Conservation (phyloP, 805 yeast species). For the Candida incommunis region DNA sequence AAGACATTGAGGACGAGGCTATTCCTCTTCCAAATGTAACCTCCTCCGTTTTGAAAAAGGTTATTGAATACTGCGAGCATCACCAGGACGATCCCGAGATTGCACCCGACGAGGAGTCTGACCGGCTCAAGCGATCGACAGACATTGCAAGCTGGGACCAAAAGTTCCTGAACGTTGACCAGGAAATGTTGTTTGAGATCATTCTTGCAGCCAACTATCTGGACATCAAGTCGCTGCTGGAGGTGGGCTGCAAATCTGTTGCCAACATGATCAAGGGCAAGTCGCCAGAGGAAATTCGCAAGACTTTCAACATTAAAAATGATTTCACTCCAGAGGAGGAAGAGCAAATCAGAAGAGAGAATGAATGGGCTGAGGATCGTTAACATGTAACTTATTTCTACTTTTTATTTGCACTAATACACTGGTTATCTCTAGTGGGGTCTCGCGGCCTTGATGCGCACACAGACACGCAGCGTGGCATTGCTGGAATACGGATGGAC, state of each 20-base stretch:
- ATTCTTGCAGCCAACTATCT: constrained; percentile 34
- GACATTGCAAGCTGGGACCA: constrained; percentile 95
- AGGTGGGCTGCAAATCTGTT: constrained; percentile 34
- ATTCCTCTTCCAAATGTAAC: constrained; percentile 83
- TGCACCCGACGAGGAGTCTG: constrained; percentile 37
- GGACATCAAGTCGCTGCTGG: constrained; percentile 30
- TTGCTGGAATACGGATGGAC: too few relatives aligned
- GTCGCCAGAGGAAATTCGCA: constrained; percentile 31
- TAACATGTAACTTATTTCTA: constrained; percentile 1
- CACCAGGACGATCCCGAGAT: constrained; percentile 64
- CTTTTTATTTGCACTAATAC: too few relatives aligned
- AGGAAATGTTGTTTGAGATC: constrained; percentile 34
- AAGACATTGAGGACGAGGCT: constrained; percentile 42
- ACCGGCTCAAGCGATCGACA: constrained; percentile 63
- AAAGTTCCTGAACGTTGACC: constrained; percentile 86
- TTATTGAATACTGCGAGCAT: constrained; percentile 94
- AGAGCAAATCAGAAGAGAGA: constrained; percentile 31
- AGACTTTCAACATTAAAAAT: constrained; percentile 29
- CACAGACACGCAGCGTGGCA: too few relatives aligned
- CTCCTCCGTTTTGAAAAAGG: constrained; percentile 56
- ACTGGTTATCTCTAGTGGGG: too few relatives aligned
- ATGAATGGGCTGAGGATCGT: constrained; percentile 30
- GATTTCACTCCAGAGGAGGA: constrained; percentile 36
- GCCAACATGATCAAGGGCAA: constrained; percentile 35
- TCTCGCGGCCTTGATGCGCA: too few relatives aligned